phyloP scores from a whole-genome alignment of 1,139 yeast species.

The Kurtzmaniella natalensis region DNA sequence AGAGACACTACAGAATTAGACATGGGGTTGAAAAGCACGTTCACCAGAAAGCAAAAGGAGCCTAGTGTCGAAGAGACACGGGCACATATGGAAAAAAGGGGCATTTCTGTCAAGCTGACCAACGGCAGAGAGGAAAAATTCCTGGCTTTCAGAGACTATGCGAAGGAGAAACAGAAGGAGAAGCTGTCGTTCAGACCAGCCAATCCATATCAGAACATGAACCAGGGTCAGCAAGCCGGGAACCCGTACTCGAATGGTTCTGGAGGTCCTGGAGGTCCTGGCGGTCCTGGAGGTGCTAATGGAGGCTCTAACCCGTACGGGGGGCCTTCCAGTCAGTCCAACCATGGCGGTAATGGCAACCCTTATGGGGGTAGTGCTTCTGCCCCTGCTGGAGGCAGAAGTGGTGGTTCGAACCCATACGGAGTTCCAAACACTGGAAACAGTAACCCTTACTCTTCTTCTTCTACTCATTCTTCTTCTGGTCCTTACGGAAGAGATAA shows the following conservation, averaged over 20 bases:
- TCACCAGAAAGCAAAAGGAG: constrained; percentile 47
- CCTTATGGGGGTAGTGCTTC: too few species aligned
- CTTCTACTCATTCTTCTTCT: constrained; percentile 3
- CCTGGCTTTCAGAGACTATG: constrained; percentile 61
- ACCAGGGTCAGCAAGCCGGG: constrained; percentile 13
- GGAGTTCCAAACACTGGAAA: neutral
- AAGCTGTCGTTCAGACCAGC: constrained; percentile 46
- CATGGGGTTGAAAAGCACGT: constrained; percentile 51
- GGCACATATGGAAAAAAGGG: constrained; percentile 47
- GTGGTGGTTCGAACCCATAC: neutral
- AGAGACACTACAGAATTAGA: too few species aligned
- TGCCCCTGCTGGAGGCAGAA: neutral
- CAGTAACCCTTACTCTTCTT: neutral
- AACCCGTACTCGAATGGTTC: constrained; percentile 25
- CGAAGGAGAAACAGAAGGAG: constrained; percentile 41
- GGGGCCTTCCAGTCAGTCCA: neutral
- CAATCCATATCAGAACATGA: constrained; percentile 41
- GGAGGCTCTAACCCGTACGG: constrained; percentile 2
- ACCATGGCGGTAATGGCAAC: neutral
- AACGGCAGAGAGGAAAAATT: constrained; percentile 49
- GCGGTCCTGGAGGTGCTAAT: neutral
- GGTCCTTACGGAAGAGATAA: constrained; percentile 10
- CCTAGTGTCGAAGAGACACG: constrained; percentile 55
- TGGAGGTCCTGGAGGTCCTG: constrained; percentile 6
- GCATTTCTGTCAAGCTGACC: constrained; percentile 44